Base-by-base conservation (phyloP, 345 rosid genomes). In the Boechera retrofracta region DNA sequence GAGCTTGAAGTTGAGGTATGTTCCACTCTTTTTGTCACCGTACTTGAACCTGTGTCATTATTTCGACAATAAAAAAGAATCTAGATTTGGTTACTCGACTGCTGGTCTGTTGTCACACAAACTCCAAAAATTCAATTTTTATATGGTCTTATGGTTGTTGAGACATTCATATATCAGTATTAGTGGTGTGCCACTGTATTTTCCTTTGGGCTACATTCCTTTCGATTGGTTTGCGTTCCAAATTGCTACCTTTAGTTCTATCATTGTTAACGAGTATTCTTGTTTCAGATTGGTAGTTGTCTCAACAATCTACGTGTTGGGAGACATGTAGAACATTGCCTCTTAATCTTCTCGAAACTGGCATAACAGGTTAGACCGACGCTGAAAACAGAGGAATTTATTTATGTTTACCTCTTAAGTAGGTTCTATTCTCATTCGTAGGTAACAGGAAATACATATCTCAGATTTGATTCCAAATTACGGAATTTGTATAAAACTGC, bases 241-340 rank as follows among this genome's bases (percentile, higher is more conserved):
- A 21, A 21, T 21, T 21, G 24, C 24, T 53, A 7, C 18, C 36
- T 66, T 36, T 15, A 48, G 18, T 56, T 29, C 13, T 49, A 9
- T 42, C 58, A 7, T 64, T 3, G 45, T 39, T 62, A 44, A 42
- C 39, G 21, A 45, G 53, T 38, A 8, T 24, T 42, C 58, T 64
- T 41, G 28, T 21, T 72, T 55, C 81, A 89, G 92, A 84, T 86
- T 64, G 88, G 81, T 8, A 86, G 91, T 80, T 84, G 10, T 38
- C 42, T 38, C 42, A 2, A 88, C 74, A 77, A 73, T 86, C 18
- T 91, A 87, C 52, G 80, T 86, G 31, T 63, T 89, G 83, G 94
- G 94, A 87, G 66, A 91, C 94, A 52, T 92, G 89, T 5, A 84
- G 91, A 39, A 71, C 87, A 75, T 87, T 89, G 77, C 85, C 89